Base-by-base conservation (phyloP, 2,329 filamentous ascomycete genomes). In the Ophiostoma sp. region DNA sequence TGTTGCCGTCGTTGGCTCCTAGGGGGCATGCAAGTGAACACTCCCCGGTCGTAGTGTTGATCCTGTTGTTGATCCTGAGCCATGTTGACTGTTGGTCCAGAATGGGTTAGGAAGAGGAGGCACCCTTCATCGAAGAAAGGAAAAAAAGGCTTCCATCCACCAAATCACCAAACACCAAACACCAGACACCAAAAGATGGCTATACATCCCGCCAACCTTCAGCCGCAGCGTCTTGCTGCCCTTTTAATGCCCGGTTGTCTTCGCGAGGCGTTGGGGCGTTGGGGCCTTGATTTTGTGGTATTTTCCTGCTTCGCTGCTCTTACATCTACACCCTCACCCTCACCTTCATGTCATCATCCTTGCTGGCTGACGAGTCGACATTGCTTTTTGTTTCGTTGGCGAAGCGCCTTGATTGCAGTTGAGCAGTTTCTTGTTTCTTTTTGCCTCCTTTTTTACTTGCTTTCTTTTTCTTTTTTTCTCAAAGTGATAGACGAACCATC, bases 51-150 rank as follows among this genome's bases (percentile, higher is more conserved):
- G 11, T 64, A n/a, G 8, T 3, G 50, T 42, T 64, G 33, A 64
- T 42, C 33, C 19, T 42, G n/a, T 42, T 36, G 59, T 15, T 42
- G 33, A 42, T 64, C 33, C 19, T 64, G 7, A 19, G 15, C 15
- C 12, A 33, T 64, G 59, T 64, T 42, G 59, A 64, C 59, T 64
- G 59, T 64, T 64, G 59, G 59, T 64, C 59, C 33, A 17, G 25
- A 22, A 42, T 42, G 9, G 59, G 33, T 15, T 7, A 39, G 31
- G 31, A 33, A 9, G 19, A 4, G 19, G 1, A 59, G 19, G 59
- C 15, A 31, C 28, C 6, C 17, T 39, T 64, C 31, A 22, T 50
- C 19, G 25, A 36, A 71, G 31, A 63, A 39, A 63, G 33, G 6
- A 22, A 39, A 36, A 4, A 1, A 19, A n/a, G 15, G 15, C 42